Percentiles rank a stretch among this genome's conserved stretches.
Conservation (phyloP, 1,284 basidiomycete genomes). For the Mycosarcoma mackinlayi region DNA sequence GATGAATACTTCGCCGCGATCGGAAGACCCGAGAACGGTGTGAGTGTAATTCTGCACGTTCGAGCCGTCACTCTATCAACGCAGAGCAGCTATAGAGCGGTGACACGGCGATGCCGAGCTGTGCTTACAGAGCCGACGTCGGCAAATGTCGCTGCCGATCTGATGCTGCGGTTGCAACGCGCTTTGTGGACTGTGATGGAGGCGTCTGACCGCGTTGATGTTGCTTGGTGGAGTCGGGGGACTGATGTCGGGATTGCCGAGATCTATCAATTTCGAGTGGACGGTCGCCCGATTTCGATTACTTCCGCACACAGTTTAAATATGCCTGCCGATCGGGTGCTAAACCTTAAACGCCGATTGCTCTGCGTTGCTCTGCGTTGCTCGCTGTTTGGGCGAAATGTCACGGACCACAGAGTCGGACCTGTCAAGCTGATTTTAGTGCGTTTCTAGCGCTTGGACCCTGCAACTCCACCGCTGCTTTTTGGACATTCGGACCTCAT, state of each 20-base stretch:
- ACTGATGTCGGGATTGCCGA: conserved; percentile 1
- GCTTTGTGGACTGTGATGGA: conserved; percentile 31
- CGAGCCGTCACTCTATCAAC: background rate
- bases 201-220: conserved; percentile 2
- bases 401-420: conserved; percentile 10
- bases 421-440: background rate
- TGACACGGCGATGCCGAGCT: conserved; percentile 5
- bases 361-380: background rate
- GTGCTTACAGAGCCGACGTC: background rate
- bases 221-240: conserved; percentile 6
- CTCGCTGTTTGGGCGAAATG: background rate
- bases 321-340: background rate
- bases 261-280: background rate
- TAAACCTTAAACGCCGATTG: conserved; percentile 2
- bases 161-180: conserved; percentile 1
- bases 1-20: background rate
- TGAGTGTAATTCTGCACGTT: background rate
- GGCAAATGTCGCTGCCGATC: too few relatives aligned
- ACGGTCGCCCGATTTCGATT: background rate
- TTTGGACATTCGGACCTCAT: too few relatives aligned
- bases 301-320: too few relatives aligned
- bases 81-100: background rate
- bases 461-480: too few relatives aligned
- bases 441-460: conserved; percentile 4
- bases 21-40: background rate